Conservation (phyloP, 345 rosid species). For the Nasturtium officinale region DNA sequence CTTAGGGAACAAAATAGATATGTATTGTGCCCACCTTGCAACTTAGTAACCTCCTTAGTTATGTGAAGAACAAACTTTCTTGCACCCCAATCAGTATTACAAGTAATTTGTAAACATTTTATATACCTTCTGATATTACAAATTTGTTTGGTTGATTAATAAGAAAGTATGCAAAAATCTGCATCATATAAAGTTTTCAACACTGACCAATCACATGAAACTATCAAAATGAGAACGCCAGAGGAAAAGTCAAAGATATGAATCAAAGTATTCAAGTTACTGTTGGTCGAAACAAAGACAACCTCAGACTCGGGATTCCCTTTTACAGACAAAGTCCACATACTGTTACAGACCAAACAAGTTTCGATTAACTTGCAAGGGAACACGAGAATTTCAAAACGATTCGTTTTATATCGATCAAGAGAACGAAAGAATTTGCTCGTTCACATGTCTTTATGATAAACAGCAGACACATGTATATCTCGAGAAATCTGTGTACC, state of each 20-base stretch:
- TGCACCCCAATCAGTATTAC: not conserved
- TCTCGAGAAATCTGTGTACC: conserved; percentile 11
- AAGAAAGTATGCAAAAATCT: not conserved
- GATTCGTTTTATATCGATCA: conserved; percentile 9
- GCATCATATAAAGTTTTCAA: not conserved
- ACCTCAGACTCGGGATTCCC: conserved; percentile 22
- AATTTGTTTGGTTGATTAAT: not conserved
- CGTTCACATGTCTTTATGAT: conserved; percentile 23
- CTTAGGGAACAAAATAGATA: not conserved
- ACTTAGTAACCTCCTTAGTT: too few relatives aligned
- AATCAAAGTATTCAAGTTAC: conserved; percentile 12
- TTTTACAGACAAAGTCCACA: conserved; percentile 14
- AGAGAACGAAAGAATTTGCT: not conserved
- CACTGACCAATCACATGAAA: conserved; percentile 8
- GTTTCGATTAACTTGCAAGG: conserved; percentile 22
- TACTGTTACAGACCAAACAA: conserved; percentile 25
- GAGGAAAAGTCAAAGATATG: not conserved
- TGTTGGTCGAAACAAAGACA: conserved; percentile 27
- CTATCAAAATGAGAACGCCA: not conserved
- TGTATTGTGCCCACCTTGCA: not conserved
- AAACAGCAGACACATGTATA: not conserved
- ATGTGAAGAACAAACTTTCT: too few relatives aligned
- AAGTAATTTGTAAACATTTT: not conserved
- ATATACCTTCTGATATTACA: not conserved
- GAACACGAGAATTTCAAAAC: conserved; percentile 18